Evolutionary conservation across 1,139 yeast species (phyloP), one percentile per base, ranked within the genome.

Genomic region (Torulaspora pretoriensis): DNA sequence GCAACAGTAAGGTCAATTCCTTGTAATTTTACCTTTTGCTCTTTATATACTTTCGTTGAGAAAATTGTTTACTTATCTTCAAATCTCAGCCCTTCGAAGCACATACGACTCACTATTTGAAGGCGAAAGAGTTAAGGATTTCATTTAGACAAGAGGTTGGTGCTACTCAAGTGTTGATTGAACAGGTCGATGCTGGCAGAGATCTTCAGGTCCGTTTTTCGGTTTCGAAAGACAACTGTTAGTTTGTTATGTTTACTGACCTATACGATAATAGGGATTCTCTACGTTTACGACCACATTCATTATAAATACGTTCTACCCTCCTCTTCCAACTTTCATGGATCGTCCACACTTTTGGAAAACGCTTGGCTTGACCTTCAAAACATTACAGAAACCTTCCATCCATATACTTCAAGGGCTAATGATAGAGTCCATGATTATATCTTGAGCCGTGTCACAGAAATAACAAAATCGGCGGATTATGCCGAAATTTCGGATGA

Each of bases 361-460:
- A 64, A 73, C 1, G 71, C 81, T 2, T 88, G 95, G 96, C 53
- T 65, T 4, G 85, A 81, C 55, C 71, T 88, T 44, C 94, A 86
- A 61, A 64, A 67, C 8, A 82, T 89, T 12, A 83, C 92, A 0
- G 60, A 67, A 33, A 64, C 73, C 34, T 80, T 79, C 49, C 97
- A 90, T 65, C 88, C 96, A 0, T 89, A 84, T 63, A 78, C 80
- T 23, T 82, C 96, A 0, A 75, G 71, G 45, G 86, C 81, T 6
- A 89, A 88, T 64, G 95, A 83, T 60, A 70, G 68, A 24, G 88
- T 88, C 10, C 92, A 85, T 61, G 81, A 80, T 51, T 86, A 80
- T 59, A 66, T 90, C 36, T 62, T 78, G 40, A 47, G 60, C 4
- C 69, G 77, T 47, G 77, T 82, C 14, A 45, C 52, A 1, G 46